phyloP scores from a whole-genome alignment of 1,284 basidiomycete genomes.

The Malassezia caprae region DNA sequence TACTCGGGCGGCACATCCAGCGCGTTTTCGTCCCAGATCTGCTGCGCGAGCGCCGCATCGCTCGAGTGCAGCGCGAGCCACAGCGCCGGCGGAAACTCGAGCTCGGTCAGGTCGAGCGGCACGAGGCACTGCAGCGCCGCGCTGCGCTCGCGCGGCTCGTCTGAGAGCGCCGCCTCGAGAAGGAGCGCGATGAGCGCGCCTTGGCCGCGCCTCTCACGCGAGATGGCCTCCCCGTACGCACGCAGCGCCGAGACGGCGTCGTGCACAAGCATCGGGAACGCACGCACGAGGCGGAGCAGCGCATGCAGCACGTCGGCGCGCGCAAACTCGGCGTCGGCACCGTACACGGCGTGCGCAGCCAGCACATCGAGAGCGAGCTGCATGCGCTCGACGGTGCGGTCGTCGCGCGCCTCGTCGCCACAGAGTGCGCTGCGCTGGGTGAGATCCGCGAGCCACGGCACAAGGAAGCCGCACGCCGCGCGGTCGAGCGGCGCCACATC shows the following conservation, averaged over 20 bases:
- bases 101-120: constrained; percentile 85
- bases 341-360: constrained; percentile 73
- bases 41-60: constrained; percentile 81
- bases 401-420: constrained; percentile 53
- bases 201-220: constrained; percentile 49
- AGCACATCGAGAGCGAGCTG: constrained; percentile 74
- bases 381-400: constrained; percentile 76
- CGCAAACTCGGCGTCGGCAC: constrained; percentile 52
- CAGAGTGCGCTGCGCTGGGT: constrained; percentile 62
- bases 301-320: constrained; percentile 55
- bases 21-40: constrained; percentile 92
- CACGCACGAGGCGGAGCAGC: constrained; percentile 65
- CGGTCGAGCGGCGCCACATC: constrained; percentile 75
- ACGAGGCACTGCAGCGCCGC: constrained; percentile 84
- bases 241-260: constrained; percentile 73
- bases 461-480: constrained; percentile 71
- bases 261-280: constrained; percentile 72
- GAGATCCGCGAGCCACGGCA: constrained; percentile 66
- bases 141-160: constrained; percentile 79
- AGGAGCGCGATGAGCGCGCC: constrained; percentile 49
- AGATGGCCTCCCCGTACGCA: constrained; percentile 72
- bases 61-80: constrained; percentile 79
- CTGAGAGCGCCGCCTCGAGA: constrained; percentile 65
- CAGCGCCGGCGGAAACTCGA: constrained; percentile 80
- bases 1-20: constrained; percentile 74